These are phyloP conservation scores for Cercophora samala DNA, from an alignment of 495 filamentous ascomycete genomes.

Conservation along the genomic window DNA sequence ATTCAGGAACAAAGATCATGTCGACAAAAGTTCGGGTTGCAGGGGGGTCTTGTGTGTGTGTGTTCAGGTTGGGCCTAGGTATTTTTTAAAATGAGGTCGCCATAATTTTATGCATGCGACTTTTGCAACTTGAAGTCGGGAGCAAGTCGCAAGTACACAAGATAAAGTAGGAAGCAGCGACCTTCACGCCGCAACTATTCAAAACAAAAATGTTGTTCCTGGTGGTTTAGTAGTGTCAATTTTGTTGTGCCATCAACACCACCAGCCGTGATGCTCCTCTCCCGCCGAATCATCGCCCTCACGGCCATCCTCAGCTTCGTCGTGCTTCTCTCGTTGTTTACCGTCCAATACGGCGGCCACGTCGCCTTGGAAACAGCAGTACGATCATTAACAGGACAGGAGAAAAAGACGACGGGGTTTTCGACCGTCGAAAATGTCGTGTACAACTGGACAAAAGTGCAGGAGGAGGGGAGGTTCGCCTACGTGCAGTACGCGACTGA, in stretches of 20 bases:
- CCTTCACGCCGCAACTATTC: too few relatives aligned
- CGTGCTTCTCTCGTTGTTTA: background rate
- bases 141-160: too few relatives aligned
- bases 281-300: background rate
- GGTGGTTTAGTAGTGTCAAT: background rate
- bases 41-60: too few relatives aligned
- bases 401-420: background rate
- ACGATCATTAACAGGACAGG: background rate
- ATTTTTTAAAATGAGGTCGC: too few relatives aligned
- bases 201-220: too few relatives aligned
- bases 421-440: background rate
- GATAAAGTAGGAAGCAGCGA: too few relatives aligned
- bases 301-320: background rate
- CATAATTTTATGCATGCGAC: too few relatives aligned
- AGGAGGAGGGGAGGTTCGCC: background rate
- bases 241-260: background rate
- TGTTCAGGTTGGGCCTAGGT: too few relatives aligned
- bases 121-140: too few relatives aligned
- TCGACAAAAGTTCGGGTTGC: too few relatives aligned
- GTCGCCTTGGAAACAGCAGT: background rate
- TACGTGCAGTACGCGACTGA: conserved; percentile 7
- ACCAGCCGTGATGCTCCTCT: background rate
- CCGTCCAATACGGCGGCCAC: background rate
- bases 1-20: too few relatives aligned
- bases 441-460: background rate